Evolutionary conservation across 179 eudicot species (phyloP).

Genomic region (Heliamphora pulchella): DNA sequence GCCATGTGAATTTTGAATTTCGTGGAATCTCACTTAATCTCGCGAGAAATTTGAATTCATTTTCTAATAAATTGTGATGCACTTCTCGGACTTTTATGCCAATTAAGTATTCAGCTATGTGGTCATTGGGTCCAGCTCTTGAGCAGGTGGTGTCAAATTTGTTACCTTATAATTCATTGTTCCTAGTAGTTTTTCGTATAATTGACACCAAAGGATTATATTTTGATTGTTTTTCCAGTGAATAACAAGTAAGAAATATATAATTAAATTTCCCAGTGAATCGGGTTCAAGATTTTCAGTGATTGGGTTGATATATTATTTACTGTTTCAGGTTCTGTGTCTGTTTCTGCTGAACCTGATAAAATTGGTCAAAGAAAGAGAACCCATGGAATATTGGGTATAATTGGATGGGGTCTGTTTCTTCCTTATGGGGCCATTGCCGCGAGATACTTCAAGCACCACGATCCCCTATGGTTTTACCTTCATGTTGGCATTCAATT

Average conservation of each 20-base stretch:
- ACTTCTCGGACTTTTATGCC: not conserved
- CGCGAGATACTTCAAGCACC: conserved; percentile 70
- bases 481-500: conserved; percentile 71
- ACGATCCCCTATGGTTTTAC: conserved; percentile 80
- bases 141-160: not conserved
- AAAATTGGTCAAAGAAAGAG: conserved; percentile 33
- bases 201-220: too few species aligned
- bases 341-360: conserved; percentile 21
- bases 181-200: too few species aligned
- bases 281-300: not conserved
- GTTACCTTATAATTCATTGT: not conserved
- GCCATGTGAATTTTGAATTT: not conserved
- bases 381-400: conserved; percentile 68
- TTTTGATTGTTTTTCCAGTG: not conserved
- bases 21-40: not conserved
- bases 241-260: not conserved
- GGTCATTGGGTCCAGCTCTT: not conserved
- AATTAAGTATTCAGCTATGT: too few species aligned
- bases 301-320: not conserved
- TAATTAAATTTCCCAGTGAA: not conserved
- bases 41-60: not conserved
- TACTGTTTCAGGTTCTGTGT: conserved; percentile 23
- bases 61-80: not conserved
- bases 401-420: conserved; percentile 84
- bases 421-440: conserved; percentile 79